Conservation (phyloP, 169 alveolate species). For the Plasmodium fragile region DNA sequence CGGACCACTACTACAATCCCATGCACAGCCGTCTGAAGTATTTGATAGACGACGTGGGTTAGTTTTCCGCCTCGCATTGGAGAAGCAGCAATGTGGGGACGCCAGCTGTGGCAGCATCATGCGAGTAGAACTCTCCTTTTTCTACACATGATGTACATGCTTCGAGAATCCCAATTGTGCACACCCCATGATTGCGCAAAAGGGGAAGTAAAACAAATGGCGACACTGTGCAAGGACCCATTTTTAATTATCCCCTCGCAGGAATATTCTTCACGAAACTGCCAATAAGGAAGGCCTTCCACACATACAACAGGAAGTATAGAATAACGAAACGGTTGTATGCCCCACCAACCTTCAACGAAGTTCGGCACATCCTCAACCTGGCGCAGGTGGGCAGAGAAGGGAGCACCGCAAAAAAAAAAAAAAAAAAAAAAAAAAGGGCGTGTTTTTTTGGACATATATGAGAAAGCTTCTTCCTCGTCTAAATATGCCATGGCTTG, state of each 20-base stretch:
- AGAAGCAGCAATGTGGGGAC: not conserved
- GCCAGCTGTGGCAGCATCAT: not conserved
- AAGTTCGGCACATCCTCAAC: constrained; percentile 75
- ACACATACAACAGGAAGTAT: constrained; percentile 33
- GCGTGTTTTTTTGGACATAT: not conserved
- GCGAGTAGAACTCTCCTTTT: not conserved
- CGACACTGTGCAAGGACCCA: not conserved
- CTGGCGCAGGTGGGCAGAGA: constrained; percentile 69
- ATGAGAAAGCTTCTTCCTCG: not conserved
- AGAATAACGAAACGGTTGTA: constrained; percentile 66
- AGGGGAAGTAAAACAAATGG: not conserved
- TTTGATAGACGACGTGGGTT: constrained; percentile 70
- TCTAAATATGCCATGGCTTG: not conserved
- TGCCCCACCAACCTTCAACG: constrained; percentile 77
- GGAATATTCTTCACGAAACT: constrained; percentile 75
- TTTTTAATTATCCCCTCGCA: constrained; percentile 3
- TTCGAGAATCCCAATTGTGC: not conserved
- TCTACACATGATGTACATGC: not conserved
- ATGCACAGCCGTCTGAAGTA: constrained; percentile 51
- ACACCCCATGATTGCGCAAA: not conserved
- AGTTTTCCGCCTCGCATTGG: not conserved
- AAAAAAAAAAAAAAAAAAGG: not conserved
- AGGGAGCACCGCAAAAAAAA: not conserved
- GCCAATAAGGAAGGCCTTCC: constrained; percentile 74
- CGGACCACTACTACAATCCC: constrained; percentile 46